A percentile compares a stretch with the other conserved stretches of the same genome.
Conservation (phyloP, 495 filamentous ascomycete genomes). For the Trichocladium antarcticum region DNA sequence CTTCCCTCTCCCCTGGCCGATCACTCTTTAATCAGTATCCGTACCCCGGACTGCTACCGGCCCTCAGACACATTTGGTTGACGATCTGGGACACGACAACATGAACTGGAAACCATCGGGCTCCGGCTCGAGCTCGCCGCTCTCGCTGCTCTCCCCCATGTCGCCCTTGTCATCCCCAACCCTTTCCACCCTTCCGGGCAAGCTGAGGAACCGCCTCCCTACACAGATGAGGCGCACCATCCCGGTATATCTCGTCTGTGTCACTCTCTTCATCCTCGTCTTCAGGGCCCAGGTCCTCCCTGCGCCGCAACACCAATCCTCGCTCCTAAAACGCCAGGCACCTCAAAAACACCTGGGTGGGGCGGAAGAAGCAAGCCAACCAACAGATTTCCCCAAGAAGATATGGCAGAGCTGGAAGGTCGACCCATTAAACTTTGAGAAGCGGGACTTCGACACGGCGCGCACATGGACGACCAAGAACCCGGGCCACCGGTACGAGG, state of each 20-base stretch:
- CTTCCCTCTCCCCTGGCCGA: not conserved
- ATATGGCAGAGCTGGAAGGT: conserved; percentile 59
- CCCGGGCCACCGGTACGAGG: conserved; percentile 47
- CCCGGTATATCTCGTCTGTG: conserved; percentile 18
- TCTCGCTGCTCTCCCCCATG: conserved; percentile 17
- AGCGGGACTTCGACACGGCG: conserved; percentile 39
- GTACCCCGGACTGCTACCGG: not conserved
- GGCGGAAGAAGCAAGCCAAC: not conserved
- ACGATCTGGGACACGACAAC: not conserved
- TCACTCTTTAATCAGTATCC: not conserved
- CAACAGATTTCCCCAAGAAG: conserved; percentile 18
- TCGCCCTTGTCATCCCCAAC: conserved; percentile 13
- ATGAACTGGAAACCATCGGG: conserved; percentile 11
- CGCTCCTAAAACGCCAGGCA: not conserved
- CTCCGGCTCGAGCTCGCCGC: conserved; percentile 13
- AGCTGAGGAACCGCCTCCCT: conserved; percentile 22
- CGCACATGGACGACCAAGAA: conserved; percentile 48
- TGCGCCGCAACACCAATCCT: not conserved
- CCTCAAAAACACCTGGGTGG: conserved; percentile 1
- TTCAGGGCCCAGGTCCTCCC: conserved; percentile 28
- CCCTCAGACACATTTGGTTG: not conserved
- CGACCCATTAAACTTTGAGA: conserved; percentile 42
- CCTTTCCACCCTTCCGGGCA: conserved; percentile 10
- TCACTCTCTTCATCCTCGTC: conserved; percentile 25
- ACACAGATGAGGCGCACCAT: conserved; percentile 24